These are phyloP conservation scores for Datura wrightii DNA, from an alignment of 257 asterid species.

Conservation along the genomic window DNA sequence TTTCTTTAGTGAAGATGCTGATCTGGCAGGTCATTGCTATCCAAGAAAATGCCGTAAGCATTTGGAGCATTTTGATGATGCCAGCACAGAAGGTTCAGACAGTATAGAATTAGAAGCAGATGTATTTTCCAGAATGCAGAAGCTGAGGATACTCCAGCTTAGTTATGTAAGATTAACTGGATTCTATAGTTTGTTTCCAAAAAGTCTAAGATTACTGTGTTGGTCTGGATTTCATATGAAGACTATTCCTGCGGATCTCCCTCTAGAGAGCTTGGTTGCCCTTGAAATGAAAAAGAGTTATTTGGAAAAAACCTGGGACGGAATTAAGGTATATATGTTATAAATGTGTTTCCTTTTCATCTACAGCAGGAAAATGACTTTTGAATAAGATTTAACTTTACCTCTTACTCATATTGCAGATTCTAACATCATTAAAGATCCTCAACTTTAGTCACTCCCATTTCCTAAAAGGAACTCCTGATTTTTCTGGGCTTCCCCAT, in stretches of 20 bases:
- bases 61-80: neutral
- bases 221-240: conserved; percentile 31
- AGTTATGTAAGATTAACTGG: conserved; percentile 24
- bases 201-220: neutral
- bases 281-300: conserved; percentile 31
- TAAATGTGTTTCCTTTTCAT: neutral
- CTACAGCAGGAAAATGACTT: neutral
- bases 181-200: neutral
- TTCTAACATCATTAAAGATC: conserved; percentile 25
- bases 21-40: neutral
- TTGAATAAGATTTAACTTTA: neutral
- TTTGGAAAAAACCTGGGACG: conserved; percentile 25
- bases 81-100: neutral
- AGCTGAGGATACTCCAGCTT: conserved; percentile 31
- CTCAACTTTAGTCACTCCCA: conserved; percentile 30
- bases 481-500: conserved; percentile 31
- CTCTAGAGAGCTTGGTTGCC: conserved; percentile 28
- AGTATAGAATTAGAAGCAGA: conserved; percentile 11
- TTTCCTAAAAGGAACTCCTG: conserved; percentile 20
- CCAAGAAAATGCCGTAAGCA: neutral
- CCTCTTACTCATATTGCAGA: conserved; percentile 10
- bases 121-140: conserved; percentile 35
- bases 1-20: neutral
- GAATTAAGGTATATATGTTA: conserved; percentile 23
- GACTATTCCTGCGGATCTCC: conserved; percentile 27